Conservation (phyloP, 1,139 yeast species). For the Magnusiomyces starmeri region DNA sequence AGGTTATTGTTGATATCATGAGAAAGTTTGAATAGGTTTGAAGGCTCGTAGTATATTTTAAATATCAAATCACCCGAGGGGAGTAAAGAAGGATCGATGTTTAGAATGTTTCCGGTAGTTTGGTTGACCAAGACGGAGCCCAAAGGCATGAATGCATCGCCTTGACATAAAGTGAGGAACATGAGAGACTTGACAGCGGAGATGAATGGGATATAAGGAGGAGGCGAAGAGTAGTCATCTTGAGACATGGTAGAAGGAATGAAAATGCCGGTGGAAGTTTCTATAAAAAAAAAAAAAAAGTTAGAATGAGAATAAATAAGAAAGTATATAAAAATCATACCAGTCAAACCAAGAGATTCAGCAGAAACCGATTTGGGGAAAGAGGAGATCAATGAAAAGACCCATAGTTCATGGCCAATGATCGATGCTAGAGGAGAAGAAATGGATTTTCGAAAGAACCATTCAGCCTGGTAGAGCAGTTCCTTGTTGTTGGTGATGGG, state of each 20-base stretch:
- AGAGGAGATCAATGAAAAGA: slow-evolving; percentile 40
- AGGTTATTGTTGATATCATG: background rate
- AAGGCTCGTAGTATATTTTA: slow-evolving; percentile 22
- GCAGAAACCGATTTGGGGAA: slow-evolving; percentile 30
- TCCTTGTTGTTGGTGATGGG: slow-evolving; percentile 30
- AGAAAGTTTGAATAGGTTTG: slow-evolving; percentile 14
- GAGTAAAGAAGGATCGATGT: slow-evolving; percentile 29
- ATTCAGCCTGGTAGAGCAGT: slow-evolving; percentile 51
- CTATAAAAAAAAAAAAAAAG: slow-evolving; percentile 15
- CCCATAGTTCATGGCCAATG: slow-evolving; percentile 56
- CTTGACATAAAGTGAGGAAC: slow-evolving; percentile 42
- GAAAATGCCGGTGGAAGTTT: slow-evolving; percentile 35
- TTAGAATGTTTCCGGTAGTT: slow-evolving; percentile 20
- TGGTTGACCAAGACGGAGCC: slow-evolving; percentile 21
- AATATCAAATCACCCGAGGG: slow-evolving; percentile 35
- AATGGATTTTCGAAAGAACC: slow-evolving; percentile 45
- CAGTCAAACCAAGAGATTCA: slow-evolving; percentile 11
- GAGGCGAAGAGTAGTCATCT: slow-evolving; percentile 35
- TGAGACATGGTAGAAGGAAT: slow-evolving; percentile 33
- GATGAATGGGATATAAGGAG: slow-evolving; percentile 43
- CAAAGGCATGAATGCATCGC: slow-evolving; percentile 43
- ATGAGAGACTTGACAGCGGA: slow-evolving; percentile 55
- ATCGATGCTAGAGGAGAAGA: slow-evolving; percentile 51
- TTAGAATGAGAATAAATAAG: background rate
- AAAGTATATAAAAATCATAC: background rate